Base-by-base conservation (phyloP, 140 eudicot species). In the Cichorium intybus region DNA sequence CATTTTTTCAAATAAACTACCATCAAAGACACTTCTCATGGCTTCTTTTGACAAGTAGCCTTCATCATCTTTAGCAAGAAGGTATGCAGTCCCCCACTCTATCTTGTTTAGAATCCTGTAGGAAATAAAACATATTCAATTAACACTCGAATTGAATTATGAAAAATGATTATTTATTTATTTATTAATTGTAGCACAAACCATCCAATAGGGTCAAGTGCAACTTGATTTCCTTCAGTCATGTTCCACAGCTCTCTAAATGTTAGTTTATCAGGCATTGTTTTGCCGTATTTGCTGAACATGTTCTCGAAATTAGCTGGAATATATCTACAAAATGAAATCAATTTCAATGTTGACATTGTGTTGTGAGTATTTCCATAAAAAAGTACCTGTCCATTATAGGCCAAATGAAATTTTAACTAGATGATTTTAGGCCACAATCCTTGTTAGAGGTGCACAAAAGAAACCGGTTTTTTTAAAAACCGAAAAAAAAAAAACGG, bases 231-330 rank as follows among this genome's bases (percentile, higher is more conserved):
- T 48, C 78, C 85, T 66, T 87, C 85, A 1, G 90, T 87, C 87
- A 87, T 75, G 60, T 57, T 68, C 95, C 91, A 84, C 43, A 87
- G 43, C 72, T 87, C 95, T 20, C 80, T 48, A 4, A 66, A 52
- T 9, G 84, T 72, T 55, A 87, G 78, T 54, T 87, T 84, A 53
- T 84, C 84, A 0, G 79, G 82, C 20, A 35, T 8, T 5, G 88
- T 84, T n/a, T 77, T 66, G 4, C 75, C 86, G 27, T 76, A 79
- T 69, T 81, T 84, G 87, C 91, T 84, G 34, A 87, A 84, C 28
- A 77, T 63, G 68, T 71, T 87, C 77, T 87, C 88, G 7, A 87
- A 74, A 65, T 76, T 62, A 27, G 47, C 79, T 1, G 86, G 88
- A 29, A 68, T 7, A 56, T 41, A 87, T 82, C 95, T 87, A 55